Base-by-base conservation (phyloP, 169 alveolate species). In the Plasmodium relictum region DNA sequence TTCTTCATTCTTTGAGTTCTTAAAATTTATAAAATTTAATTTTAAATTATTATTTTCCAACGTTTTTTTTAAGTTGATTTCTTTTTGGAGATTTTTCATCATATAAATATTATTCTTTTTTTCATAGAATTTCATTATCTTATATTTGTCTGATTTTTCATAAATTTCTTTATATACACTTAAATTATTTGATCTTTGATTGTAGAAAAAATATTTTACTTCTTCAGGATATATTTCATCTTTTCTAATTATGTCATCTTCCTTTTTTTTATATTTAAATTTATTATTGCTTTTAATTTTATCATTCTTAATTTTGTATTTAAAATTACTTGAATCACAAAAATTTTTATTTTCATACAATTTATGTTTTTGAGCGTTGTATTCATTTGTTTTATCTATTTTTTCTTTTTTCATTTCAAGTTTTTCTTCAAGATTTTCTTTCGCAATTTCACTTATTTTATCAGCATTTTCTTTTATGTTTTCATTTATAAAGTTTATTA, bases 101-200 rank as follows among this genome's bases (percentile, higher is more conserved):
- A 50, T n/a, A 50, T 37, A 9, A n/a, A 1, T 26, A 16, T 37
- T 52, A n/a, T 66, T 56, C 14, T n/a, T 20, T 0, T 80, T 18
- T 45, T 80, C 85, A 48, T 80, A 80, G 66, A 22, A 80, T 52
- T 68, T 65, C 39, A 68, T 26, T 45, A 41, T 52, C 52, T 56
- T 80, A 45, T 68, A 66, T 26, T 80, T 18, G 41, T 48, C 90
- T 0, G 90, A 80, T 56, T 68, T 80, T 80, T 80, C 90, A 80
- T 37, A 80, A 20, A 80, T 80, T 68, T 80, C 90, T 22, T 80
- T 80, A 62, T 80, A 80, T 14, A 80, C 85, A 2, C 83, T 72
- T 24, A 80, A 42, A 52, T 50, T 41, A 48, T 80, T 80, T 26
- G 52, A 16, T 39, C 72, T 62, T 7, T 68, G 26, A 9, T 54